Base-by-base conservation (phyloP, 257 asterid species). In the Lavandula angustifolia region DNA sequence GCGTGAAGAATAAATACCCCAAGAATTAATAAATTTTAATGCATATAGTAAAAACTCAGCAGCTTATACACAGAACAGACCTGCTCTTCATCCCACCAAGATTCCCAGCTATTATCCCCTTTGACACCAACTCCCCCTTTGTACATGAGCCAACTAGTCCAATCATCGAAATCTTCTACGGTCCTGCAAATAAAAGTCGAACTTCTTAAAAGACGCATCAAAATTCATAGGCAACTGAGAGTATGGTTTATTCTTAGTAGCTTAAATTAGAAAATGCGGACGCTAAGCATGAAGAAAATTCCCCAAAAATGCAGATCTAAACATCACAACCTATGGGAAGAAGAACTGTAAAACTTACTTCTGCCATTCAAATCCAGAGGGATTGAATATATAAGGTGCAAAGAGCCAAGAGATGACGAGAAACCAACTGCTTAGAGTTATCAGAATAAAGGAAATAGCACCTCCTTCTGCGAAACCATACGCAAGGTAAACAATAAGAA, bases 31-130 rank as follows among this genome's bases (percentile, higher is more conserved):
- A 7, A 9, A 60, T 42, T 10, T 17, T 16, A 32, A 18, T 33
- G 35, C 27, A 37, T 60, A 62, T 4, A 42, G 44, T 62, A 32
- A 60, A 37, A 57, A 31, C 44, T 52, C 38, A 66, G 63, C 37
- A 60, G 27, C 56, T 52, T 43, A 62, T 73, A 51, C 17, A 33
- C 59, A 51, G 32, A 67, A 66, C 69, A 61, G 10, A 92, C 99
- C 97, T 89, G 97, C 77, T 94, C 99, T 78, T 94, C 99, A 58
- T 87, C 99, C 99, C 99, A 94, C 99, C 99, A 94, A 54, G 97
- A 90, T 80, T 94, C 99, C 99, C 99, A 94, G 69, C 99, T 92
- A 70, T 83, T 73, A 16, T 94, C 97, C 60, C 96, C 99, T 76
- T 83, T 87, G 69, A 94, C 77, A 60, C 99, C 99, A 71, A 94